Base-by-base conservation (phyloP, 176 grass and related monocot species). In the Oryza meridionalis region DNA sequence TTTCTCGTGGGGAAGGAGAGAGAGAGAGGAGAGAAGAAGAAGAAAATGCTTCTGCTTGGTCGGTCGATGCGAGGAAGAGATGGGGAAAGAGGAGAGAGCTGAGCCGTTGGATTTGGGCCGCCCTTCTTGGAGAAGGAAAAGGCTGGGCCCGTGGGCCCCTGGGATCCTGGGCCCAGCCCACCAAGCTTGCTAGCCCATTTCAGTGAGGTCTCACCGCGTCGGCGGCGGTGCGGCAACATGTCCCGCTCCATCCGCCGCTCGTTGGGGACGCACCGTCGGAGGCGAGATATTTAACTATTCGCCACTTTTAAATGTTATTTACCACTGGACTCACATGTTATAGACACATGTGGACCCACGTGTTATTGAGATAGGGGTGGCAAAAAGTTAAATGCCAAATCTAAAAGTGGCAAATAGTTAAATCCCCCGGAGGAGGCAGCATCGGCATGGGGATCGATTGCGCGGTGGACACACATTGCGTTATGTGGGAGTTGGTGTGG, bases 401-500 rank as follows among this genome's bases (percentile, higher is more conserved):
- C n/a, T n/a, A n/a, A n/a, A n/a, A n/a, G n/a, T n/a, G n/a, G n/a
- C n/a, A n/a, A n/a, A n/a, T n/a, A n/a, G n/a, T n/a, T n/a, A n/a
- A n/a, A n/a, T n/a, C n/a, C n/a, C n/a, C n/a, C 29, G 27, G 6
- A n/a, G 27, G 6, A n/a, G 27, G 62, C 1, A 19, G 27, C 25
- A 49, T 7, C 58, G 1, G 17, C 25, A 19, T 12, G 0, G 62
- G 13, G 4, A 25, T 29, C 72, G 12, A 67, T n/a, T 31, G 62
- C 13, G 31, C 0, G 4, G 32, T 43, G 32, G 79, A 76, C 1
- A 31, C 81, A 9, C 59, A 55, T 32, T 6, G 32, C 29, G 27
- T 80, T 61, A 67, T 84, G 13, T 44, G 74, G 0, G 71, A 67
- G 51, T 76, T 84, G 73, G 15, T 84, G 17, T 32, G 4, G 3